Base-by-base conservation (phyloP, 1,139 yeast genomes). In the Hansenula lynferdii region DNA sequence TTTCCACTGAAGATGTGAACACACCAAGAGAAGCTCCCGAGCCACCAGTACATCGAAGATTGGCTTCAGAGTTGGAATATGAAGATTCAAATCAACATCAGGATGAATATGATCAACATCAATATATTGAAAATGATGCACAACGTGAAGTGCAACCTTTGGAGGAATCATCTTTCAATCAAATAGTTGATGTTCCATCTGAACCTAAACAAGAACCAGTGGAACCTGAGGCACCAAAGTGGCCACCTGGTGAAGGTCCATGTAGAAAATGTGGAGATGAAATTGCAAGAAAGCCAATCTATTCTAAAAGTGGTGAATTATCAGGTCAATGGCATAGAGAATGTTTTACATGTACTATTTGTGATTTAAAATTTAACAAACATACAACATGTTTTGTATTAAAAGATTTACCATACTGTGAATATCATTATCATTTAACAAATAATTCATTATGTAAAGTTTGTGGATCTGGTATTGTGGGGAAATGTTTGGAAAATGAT, bases 261-360 rank as follows among this genome's bases (percentile, higher is more conserved):
- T 84, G 92, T 54, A 73, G 92, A 44, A 54, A 65, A 28, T 90
- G 98, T 65, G 56, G 61, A 9, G 50, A 58, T 22, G 62, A 57
- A 18, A 75, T 81, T 29, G 55, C 46, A 36, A 80, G 67, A 31
- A 76, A 67, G 64, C 75, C 72, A 43, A 77, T 92, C 12, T 83
- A 79, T 58, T 86, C 96, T 11, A 64, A 61, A 31, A 80, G 77
- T 47, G 87, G 86, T 18, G 90, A 84, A 51, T 65, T 92, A 31
- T 75, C 90, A 1, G 98, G 98, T 0, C 94, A 89, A 60, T 90
- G 97, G 97, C 98, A 92, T 58, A 71, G 95, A 37, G 64, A 70
- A 14, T 92, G 98, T 58, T 90, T 92, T 65, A 64, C 68, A 17
- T 92, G 98, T 64, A 61, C 70, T 18, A 58, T 65, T n/a, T 87